Base-by-base conservation (phyloP, 805 yeast genomes). In the Metschnikowia santaceciliae region DNA sequence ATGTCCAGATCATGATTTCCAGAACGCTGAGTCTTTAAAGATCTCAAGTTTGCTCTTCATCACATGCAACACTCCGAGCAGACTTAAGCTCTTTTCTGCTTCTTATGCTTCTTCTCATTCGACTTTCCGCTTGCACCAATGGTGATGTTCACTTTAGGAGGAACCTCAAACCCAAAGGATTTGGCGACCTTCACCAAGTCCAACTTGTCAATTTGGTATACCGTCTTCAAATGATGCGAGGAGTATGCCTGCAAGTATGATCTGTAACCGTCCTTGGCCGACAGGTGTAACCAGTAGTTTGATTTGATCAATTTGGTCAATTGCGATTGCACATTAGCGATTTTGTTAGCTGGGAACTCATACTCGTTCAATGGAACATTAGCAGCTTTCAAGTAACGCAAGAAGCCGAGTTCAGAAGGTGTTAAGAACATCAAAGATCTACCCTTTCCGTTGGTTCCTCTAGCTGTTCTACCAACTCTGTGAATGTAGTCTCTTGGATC, bases 401-500 rank as follows among this genome's bases (percentile, higher is more conserved):
- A 73, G 75, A 94, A 94, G 2, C 99, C 99, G 46, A 94, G 79
- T 71, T 94, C 99, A 40, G 82, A 83, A 41, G 99, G 99, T 7
- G 92, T 85, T 67, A 94, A 78, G 70, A 94, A 94, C 98, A 94
- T 91, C 55, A 94, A 76, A 8, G 96, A 89, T 71, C 85, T 88
- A 62, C 99, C 99, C 66, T 84, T 85, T 51, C 96, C 98, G 45
- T 80, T 66, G 20, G 86, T 73, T 57, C 96, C 96, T 77, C 99
- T 86, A 35, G 99, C 99, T 26, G 99, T 94, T 78, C 99, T 86
- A 59, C 99, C 99, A 35, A 94, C 99, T 71, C 99, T 84, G 75
- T 94, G 99, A 60, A 94, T 94, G 69, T 94, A 94, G 72, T 94
- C 98, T 74, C 98, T 84, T 71, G 99, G 99, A 74, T 94, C 99